A percentile compares a stretch with the other conserved stretches of the same genome.
These are phyloP conservation scores for Camelina laxa DNA, from an alignment of 345 rosid genomes.

Conservation along the genomic window DNA sequence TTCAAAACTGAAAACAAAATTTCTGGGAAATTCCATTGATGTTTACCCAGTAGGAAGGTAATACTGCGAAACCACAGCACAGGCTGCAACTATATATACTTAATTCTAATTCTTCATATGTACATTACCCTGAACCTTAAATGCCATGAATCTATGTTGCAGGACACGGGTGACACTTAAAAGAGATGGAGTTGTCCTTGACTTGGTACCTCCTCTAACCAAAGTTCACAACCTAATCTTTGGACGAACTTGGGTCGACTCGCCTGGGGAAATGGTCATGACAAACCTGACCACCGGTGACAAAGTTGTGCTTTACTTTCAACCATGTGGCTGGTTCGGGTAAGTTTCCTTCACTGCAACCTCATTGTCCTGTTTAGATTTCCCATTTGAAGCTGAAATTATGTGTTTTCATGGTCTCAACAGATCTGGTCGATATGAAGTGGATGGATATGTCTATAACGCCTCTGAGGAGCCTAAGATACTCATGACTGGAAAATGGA, in stretches of 20 bases:
- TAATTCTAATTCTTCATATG: slow-evolving; percentile 10
- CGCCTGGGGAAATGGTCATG: slow-evolving; percentile 80
- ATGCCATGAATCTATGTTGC: slow-evolving; percentile 35
- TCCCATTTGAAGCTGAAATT: slow-evolving; percentile 3
- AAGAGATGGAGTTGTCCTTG: slow-evolving; percentile 75
- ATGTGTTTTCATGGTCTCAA: slow-evolving; percentile 21
- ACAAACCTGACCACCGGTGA: slow-evolving; percentile 78
- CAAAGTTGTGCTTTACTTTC: slow-evolving; percentile 76
- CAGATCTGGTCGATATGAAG: slow-evolving; percentile 91
- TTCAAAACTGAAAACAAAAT: slow-evolving; percentile 82
- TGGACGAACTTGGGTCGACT: slow-evolving; percentile 85
- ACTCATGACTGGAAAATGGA: slow-evolving; percentile 89
- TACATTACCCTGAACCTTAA: slow-evolving; percentile 8
- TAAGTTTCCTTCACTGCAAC: slow-evolving; percentile 40
- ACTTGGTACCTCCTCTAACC: slow-evolving; percentile 81
- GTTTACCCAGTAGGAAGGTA: slow-evolving; percentile 85
- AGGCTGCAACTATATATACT: neutral
- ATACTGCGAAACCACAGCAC: slow-evolving; percentile 1
- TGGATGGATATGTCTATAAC: slow-evolving; percentile 83
- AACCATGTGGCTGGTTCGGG: slow-evolving; percentile 92
- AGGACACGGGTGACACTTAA: slow-evolving; percentile 78
- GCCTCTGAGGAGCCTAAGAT: slow-evolving; percentile 84
- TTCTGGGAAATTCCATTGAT: slow-evolving; percentile 79
- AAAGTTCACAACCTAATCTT: slow-evolving; percentile 79
- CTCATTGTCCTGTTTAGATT: slow-evolving; percentile 12